Percentiles rank a stretch among this genome's conserved stretches.
These are phyloP conservation scores for Keithomyces neogunnii DNA, from an alignment of 2,329 filamentous ascomycete species.

Conservation along the genomic window DNA sequence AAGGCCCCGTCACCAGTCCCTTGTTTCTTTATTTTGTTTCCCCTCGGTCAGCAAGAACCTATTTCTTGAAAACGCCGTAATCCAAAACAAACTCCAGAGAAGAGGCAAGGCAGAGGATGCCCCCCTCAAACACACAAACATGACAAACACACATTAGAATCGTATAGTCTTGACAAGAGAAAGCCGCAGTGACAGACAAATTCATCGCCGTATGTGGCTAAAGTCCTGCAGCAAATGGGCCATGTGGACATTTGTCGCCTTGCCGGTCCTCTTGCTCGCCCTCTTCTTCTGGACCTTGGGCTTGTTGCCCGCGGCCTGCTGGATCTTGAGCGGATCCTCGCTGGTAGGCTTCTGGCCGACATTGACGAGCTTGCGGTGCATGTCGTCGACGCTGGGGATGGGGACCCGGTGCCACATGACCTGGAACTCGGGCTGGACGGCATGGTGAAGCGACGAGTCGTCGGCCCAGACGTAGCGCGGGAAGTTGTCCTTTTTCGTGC, in stretches of 20 bases:
- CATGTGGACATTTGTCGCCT: slow-evolving; percentile 87
- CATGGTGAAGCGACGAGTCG: slow-evolving; percentile 66
- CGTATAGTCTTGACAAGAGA: neutral
- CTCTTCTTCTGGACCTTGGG: slow-evolving; percentile 69
- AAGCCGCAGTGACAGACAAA: neutral
- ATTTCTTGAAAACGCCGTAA: neutral
- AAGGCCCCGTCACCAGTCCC: neutral
- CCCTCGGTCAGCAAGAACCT: neutral
- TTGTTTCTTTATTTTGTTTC: neutral
- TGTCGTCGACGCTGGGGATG: slow-evolving; percentile 66
- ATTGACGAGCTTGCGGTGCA: slow-evolving; percentile 66
- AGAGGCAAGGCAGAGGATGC: no score
- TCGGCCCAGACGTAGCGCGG: slow-evolving; percentile 85
- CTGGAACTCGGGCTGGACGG: slow-evolving; percentile 76
- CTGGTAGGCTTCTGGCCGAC: slow-evolving; percentile 79
- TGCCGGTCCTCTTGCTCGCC: slow-evolving; percentile 57
- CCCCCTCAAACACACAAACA: neutral
- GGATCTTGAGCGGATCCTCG: slow-evolving; percentile 56
- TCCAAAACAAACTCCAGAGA: neutral
- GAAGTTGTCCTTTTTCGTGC: slow-evolving; percentile 86
- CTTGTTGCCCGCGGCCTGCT: slow-evolving; percentile 35
- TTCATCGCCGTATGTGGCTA: slow-evolving; percentile 36
- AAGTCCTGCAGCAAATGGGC: slow-evolving; percentile 70
- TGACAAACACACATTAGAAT: neutral
- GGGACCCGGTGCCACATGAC: slow-evolving; percentile 74